These are phyloP conservation scores for Daphne laureola DNA, from an alignment of 441 rosid species.

Conservation along the genomic window DNA sequence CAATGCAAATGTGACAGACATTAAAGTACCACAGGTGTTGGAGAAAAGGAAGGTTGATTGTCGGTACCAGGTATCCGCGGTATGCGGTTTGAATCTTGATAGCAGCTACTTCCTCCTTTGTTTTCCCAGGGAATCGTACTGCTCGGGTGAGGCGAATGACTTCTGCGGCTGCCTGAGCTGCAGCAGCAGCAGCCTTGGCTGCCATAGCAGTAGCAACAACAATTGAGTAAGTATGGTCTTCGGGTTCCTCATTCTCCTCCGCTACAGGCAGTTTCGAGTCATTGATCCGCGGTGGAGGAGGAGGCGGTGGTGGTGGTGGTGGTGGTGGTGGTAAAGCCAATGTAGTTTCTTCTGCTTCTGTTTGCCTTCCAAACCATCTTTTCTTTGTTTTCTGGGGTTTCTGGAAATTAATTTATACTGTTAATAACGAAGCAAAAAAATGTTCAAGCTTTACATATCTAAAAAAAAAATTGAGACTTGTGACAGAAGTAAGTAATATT, in stretches of 20 bases:
- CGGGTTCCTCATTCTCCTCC: constrained; percentile 62
- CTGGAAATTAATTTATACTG: constrained; percentile 20
- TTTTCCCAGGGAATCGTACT: constrained; percentile 43
- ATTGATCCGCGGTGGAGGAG: constrained; percentile 13
- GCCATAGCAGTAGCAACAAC: constrained; percentile 85
- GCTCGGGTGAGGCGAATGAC: constrained; percentile 61
- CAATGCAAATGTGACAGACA: too few species aligned
- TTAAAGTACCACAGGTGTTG: background rate
- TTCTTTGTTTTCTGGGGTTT: constrained; percentile 40
- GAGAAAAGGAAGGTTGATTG: background rate
- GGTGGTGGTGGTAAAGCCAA: constrained; percentile 9
- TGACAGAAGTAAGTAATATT: background rate
- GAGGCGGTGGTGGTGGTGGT: constrained; percentile 11
- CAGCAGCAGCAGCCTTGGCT: constrained; percentile 83
- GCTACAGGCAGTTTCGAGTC: constrained; percentile 43
- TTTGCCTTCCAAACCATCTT: constrained; percentile 41
- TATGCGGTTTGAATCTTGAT: constrained; percentile 87
- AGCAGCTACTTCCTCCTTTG: constrained; percentile 73
- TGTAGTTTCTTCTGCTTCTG: constrained; percentile 28
- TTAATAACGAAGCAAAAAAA: constrained; percentile 3
- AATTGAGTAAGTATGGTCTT: constrained; percentile 61
- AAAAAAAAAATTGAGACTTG: constrained; percentile 5
- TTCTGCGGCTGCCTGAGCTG: constrained; percentile 95
- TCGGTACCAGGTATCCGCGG: constrained; percentile 69
- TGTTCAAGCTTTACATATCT: background rate